Base-by-base conservation (phyloP, 2,329 filamentous ascomycete genomes). In the Scedosporium boydii region DNA sequence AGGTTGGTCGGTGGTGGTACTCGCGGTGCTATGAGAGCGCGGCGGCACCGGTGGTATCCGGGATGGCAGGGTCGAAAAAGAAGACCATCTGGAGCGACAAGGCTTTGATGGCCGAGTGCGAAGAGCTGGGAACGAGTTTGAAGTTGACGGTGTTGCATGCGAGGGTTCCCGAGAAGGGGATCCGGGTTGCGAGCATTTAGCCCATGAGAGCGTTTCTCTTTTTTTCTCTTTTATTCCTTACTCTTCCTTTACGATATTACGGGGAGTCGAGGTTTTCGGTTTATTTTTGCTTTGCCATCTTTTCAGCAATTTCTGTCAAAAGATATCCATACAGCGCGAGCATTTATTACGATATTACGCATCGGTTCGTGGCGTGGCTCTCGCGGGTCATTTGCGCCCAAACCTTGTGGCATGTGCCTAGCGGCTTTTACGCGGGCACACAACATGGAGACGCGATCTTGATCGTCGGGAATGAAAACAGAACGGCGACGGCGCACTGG, bases 1-100 rank as follows among this genome's bases (percentile, higher is more conserved):
- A 87, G 65, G 93, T 98, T 10, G 93, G 92, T 1, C 84, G 95
- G 53, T 98, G 93, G 91, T 99, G 95, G 95, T 98, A 96, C 75
- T 90, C 86, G 9, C 86, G 89, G 60, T 97, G 93, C 78, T 98
- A 97, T 72, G 93, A 97, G 75, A 85, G 82, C 63, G 80, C 83
- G 4, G 79, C 87, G 7, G 74, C 83, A n/a, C 64, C 66, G 64
- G 72, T 77, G 38, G 68, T 79, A 59, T 72, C 79, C 59, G 76
- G 78, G 58, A 77, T 78, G 7, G 29, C 38, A 56, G 61, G 63
- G 7, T 16, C 57, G 6, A 42, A 46, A 14, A 72, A 70, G 64
- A 55, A 18, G 21, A 84, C 89, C 72, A 90, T 98, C 67, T 98
- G 93, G 88, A 82, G 81, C 57, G 89, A 97, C 70, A 84, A 82